Percentiles rank a stretch among this genome's conserved stretches.
These are phyloP conservation scores for Penicillium paneum DNA, from an alignment of 2,329 filamentous ascomycete species.

Conservation along the genomic window DNA sequence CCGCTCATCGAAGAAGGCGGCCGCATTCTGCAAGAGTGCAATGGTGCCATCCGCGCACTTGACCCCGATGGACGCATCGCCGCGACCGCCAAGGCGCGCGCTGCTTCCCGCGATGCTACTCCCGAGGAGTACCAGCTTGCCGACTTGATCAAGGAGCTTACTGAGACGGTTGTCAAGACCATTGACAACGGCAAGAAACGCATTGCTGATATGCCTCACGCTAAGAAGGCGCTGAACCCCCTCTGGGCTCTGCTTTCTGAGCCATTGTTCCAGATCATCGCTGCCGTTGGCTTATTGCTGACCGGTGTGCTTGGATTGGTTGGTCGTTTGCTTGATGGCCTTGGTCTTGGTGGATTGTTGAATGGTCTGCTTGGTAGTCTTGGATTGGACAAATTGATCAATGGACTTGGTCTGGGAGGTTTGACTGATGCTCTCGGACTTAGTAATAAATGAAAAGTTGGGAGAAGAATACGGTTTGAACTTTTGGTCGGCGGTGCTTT, in stretches of 20 bases:
- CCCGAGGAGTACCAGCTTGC: slow-evolving; percentile 83
- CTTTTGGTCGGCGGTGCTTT: background rate
- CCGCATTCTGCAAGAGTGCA: slow-evolving; percentile 78
- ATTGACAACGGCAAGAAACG: slow-evolving; percentile 87
- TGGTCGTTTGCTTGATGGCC: slow-evolving; percentile 72
- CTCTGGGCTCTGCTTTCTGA: slow-evolving; percentile 72
- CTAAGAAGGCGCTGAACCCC: slow-evolving; percentile 91
- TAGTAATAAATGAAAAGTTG: slow-evolving; percentile 47
- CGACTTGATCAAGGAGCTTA: slow-evolving; percentile 79
- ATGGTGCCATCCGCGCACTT: slow-evolving; percentile 79
- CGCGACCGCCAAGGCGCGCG: slow-evolving; percentile 77
- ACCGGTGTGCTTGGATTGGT: slow-evolving; percentile 81
- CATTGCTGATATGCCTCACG: slow-evolving; percentile 86
- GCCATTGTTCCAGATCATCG: slow-evolving; percentile 88
- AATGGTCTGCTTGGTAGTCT: slow-evolving; percentile 73
- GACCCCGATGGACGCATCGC: slow-evolving; percentile 86
- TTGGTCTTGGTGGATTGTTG: slow-evolving; percentile 78
- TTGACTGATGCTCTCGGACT: slow-evolving; percentile 41
- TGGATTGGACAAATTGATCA: slow-evolving; percentile 56
- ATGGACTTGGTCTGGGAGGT: slow-evolving; percentile 52
- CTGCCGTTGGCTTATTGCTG: slow-evolving; percentile 78
- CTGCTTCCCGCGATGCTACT: slow-evolving; percentile 69
- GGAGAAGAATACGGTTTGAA: background rate
- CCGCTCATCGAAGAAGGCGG: slow-evolving; percentile 84
- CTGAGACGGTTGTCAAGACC: slow-evolving; percentile 72